phyloP scores from a whole-genome alignment of 345 rosid genomes.

The Euphorbia pulcherrima region DNA sequence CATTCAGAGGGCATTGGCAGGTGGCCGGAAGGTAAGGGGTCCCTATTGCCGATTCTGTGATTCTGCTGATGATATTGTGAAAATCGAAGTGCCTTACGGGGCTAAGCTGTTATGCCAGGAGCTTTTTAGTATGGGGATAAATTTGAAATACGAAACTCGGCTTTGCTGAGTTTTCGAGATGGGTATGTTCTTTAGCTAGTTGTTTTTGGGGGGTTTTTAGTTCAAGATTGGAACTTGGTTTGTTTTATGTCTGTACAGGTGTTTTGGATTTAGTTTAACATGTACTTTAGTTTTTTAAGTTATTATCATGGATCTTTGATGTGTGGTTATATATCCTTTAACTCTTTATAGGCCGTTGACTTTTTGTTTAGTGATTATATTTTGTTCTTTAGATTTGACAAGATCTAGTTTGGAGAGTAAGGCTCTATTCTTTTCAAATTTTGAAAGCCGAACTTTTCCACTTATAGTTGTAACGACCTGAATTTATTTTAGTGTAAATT shows the following conservation, averaged over 20 bases:
- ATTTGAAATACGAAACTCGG: constrained; percentile 54
- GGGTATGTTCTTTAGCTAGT: neutral
- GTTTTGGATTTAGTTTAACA: neutral
- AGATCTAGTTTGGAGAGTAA: too few relatives aligned
- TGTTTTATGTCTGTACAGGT: neutral
- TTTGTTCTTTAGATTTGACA: too few relatives aligned
- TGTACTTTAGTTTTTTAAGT: neutral
- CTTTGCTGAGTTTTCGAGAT: constrained; percentile 38
- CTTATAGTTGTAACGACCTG: too few relatives aligned
- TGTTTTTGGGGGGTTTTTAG: neutral
- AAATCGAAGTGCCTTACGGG: constrained; percentile 67
- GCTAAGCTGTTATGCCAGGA: constrained; percentile 74
- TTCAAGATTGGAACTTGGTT: neutral
- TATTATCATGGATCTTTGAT: neutral
- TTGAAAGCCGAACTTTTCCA: too few relatives aligned
- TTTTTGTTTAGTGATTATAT: too few relatives aligned
- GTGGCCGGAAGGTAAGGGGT: constrained; percentile 71
- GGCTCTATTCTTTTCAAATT: too few relatives aligned
- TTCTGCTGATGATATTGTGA: constrained; percentile 56
- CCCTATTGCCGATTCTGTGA: constrained; percentile 67
- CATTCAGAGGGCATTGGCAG: constrained; percentile 51
- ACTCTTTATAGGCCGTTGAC: neutral
- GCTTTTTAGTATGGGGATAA: constrained; percentile 82
- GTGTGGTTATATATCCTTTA: neutral
- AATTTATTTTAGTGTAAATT: too few relatives aligned